Conservation (phyloP, 2,329 filamentous ascomycete genomes). For the Rhexocercosporidium sp. region DNA sequence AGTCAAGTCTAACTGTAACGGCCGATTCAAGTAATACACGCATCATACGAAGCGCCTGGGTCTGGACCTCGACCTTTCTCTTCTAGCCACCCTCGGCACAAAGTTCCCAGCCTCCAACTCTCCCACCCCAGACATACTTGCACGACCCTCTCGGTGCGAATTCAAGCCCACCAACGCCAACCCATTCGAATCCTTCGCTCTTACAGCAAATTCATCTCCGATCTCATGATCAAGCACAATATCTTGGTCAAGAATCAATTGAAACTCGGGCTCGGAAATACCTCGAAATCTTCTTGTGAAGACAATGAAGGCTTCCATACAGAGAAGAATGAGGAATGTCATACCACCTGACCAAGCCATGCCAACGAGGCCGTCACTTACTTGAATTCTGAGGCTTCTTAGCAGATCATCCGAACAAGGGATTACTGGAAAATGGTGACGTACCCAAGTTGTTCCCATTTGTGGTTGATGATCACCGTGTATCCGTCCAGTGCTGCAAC, state of each 20-base stretch:
- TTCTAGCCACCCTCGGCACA: not conserved
- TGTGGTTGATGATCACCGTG: slow-evolving; percentile 8
- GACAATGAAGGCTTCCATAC: slow-evolving; percentile 10
- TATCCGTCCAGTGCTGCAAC: slow-evolving; percentile 16
- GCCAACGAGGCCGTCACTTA: slow-evolving; percentile 7
- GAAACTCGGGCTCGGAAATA: slow-evolving; percentile 7
- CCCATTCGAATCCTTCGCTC: not conserved
- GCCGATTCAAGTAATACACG: not conserved
- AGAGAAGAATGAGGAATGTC: slow-evolving; percentile 11
- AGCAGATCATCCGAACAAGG: not conserved
- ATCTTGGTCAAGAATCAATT: slow-evolving; percentile 15
- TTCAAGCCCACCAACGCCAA: not conserved
- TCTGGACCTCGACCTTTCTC: not conserved
- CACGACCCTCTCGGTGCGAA: not conserved
- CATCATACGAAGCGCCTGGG: not conserved
- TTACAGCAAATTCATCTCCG: not conserved
- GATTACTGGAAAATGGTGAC: not conserved
- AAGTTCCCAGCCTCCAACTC: not conserved
- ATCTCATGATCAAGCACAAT: slow-evolving; percentile 15
- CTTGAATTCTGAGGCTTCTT: slow-evolving; percentile 11
- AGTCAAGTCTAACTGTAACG: not conserved
- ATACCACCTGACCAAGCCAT: slow-evolving; percentile 12
- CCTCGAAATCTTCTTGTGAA: not conserved
- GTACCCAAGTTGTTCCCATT: slow-evolving; percentile 18
- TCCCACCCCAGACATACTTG: not conserved